Evolutionary conservation across 306 rosid genomes (phyloP).

Genomic region (Albizia julibrissin): DNA sequence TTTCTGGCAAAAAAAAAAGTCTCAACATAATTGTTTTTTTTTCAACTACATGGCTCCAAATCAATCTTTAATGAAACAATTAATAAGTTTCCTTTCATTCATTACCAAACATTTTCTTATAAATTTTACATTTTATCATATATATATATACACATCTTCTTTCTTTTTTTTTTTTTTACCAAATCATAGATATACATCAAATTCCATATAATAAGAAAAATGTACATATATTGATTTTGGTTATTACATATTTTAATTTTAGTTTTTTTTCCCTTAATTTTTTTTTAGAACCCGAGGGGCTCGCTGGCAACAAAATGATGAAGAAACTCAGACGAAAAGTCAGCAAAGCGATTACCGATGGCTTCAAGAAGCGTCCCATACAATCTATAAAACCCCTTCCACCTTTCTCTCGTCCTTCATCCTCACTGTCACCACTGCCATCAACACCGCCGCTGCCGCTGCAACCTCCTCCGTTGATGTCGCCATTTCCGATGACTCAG

Average conservation of each 20-base stretch:
- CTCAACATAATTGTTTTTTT: too few species aligned
- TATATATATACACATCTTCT: too few species aligned
- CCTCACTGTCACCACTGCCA: neutral
- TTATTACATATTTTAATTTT: neutral
- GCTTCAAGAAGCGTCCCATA: neutral
- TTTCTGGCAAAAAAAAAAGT: too few species aligned
- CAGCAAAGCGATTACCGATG: neutral
- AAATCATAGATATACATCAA: too few species aligned
- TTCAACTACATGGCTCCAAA: too few species aligned
- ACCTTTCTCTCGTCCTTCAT: neutral
- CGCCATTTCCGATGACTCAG: neutral
- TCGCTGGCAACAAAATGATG: neutral
- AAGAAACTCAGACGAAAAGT: slow-evolving; percentile 13
- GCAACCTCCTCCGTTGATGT: neutral
- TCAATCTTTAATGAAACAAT: too few species aligned
- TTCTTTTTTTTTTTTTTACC: too few species aligned
- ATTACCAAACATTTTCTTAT: too few species aligned
- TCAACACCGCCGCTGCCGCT: neutral
- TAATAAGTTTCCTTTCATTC: too few species aligned
- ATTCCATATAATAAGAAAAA: too few species aligned
- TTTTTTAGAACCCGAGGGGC: neutral
- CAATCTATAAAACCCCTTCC: neutral
- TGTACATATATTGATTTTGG: too few species aligned
- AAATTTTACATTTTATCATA: too few species aligned
- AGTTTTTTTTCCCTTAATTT: neutral